Evolutionary conservation across 257 asterid species (phyloP).

Genomic region (Gentiana straminea): DNA sequence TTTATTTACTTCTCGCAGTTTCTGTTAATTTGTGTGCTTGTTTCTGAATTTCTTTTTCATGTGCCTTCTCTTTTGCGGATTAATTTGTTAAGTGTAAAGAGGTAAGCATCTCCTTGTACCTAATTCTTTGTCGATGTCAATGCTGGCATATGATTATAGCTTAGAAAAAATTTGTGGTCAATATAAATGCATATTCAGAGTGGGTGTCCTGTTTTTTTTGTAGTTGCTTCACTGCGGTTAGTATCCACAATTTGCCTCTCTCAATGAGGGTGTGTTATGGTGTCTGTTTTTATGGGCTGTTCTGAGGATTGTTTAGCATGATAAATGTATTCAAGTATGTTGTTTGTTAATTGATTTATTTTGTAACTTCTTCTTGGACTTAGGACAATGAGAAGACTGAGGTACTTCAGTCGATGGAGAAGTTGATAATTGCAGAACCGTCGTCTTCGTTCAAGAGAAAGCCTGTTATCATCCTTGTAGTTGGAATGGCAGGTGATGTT

Average conservation of each 20-base stretch:
- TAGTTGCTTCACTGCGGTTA: too few species aligned
- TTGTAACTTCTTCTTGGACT: conserved; percentile 8
- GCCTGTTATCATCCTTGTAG: conserved; percentile 76
- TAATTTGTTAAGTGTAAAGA: not conserved
- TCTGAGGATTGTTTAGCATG: too few species aligned
- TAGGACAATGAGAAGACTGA: conserved; percentile 33
- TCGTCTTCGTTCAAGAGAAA: conserved; percentile 61
- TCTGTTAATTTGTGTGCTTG: not conserved
- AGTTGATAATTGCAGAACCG: conserved; percentile 39
- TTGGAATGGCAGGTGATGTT: conserved; percentile 92
- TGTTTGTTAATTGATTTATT: not conserved
- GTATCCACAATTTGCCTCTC: not conserved
- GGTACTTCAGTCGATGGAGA: conserved; percentile 51
- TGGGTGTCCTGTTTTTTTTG: too few species aligned
- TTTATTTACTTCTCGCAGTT: not conserved
- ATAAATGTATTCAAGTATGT: too few species aligned
- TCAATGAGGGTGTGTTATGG: not conserved
- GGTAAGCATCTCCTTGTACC: too few species aligned
- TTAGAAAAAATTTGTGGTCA: too few species aligned
- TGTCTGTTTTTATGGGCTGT: not conserved
- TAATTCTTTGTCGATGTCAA: not conserved
- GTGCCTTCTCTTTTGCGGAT: not conserved
- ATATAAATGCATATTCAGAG: too few species aligned
- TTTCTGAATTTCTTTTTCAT: too few species aligned
- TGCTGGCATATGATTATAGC: too few species aligned